Evolutionary conservation across 805 yeast species (phyloP).

Genomic region (Danielia oregonensis): DNA sequence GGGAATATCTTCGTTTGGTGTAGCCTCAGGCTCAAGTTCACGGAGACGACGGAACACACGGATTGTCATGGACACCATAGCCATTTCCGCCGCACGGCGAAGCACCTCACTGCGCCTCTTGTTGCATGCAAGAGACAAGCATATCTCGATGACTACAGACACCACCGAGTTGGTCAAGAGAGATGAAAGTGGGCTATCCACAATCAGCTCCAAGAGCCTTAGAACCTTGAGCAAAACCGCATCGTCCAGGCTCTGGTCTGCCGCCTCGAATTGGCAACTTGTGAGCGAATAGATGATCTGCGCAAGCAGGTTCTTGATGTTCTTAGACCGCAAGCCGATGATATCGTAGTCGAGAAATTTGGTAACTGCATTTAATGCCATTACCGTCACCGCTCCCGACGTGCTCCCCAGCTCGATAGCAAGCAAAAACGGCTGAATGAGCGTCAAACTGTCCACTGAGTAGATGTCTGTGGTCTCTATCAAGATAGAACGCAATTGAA

Average conservation of each 20-base stretch:
- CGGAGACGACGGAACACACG: conserved; percentile 61
- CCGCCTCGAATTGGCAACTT: conserved; percentile 93
- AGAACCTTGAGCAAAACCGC: conserved; percentile 83
- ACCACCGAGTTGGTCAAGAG: conserved; percentile 77
- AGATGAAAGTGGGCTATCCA: conserved; percentile 61
- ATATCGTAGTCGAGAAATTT: conserved; percentile 71
- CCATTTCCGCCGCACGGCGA: conserved; percentile 83
- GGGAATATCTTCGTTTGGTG: conserved; percentile 38
- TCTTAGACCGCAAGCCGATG: conserved; percentile 51
- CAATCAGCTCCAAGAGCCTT: conserved; percentile 61
- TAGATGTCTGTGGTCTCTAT: conserved; percentile 49
- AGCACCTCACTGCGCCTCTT: conserved; percentile 86
- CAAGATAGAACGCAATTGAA: conserved; percentile 71
- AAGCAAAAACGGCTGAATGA: conserved; percentile 82
- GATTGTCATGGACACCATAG: conserved; percentile 67
- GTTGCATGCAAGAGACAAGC: conserved; percentile 87
- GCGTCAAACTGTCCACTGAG: conserved; percentile 64
- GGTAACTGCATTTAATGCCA: conserved; percentile 72
- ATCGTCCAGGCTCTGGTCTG: conserved; percentile 89
- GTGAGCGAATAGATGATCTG: conserved; percentile 75
- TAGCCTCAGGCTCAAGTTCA: conserved; percentile 45
- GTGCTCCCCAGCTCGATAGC: conserved; percentile 81
- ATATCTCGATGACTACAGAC: conserved; percentile 86
- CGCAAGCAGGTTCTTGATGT: conserved; percentile 54
- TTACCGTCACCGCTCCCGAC: conserved; percentile 78